These are phyloP conservation scores for Ministeria vibrans DNA, from an alignment of 78 protist species.

Conservation along the genomic window DNA sequence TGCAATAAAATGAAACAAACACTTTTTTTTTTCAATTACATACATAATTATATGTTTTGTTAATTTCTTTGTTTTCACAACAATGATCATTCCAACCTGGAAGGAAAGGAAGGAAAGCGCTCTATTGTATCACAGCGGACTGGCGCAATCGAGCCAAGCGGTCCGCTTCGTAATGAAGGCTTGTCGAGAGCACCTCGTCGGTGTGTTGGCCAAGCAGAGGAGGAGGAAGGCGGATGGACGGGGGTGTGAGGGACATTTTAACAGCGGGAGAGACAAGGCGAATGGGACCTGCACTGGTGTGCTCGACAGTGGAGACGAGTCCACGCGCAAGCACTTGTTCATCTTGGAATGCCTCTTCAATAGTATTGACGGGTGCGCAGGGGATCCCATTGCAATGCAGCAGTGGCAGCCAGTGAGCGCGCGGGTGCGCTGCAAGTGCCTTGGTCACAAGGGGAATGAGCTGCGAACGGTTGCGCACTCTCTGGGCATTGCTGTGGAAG, in stretches of 20 bases:
- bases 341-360: background rate
- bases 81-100: too few species aligned
- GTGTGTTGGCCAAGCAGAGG: background rate
- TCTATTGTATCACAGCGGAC: too few species aligned
- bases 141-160: background rate
- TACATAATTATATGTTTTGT: too few species aligned
- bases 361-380: background rate
- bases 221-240: background rate
- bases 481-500: background rate
- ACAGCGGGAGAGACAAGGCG: background rate
- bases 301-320: background rate
- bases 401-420: background rate
- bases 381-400: background rate
- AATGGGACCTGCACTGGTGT: background rate
- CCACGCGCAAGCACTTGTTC: background rate
- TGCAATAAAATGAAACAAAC: too few species aligned
- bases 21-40: too few species aligned
- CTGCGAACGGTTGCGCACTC: background rate
- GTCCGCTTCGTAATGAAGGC: background rate
- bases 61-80: too few species aligned
- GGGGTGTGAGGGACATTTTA: background rate
- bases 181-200: background rate
- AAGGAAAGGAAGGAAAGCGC: too few species aligned
- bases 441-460: background rate
- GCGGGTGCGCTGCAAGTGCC: background rate